phyloP scores from a whole-genome alignment of 2,329 filamentous ascomycete genomes.

The Aureobasidium sp. region DNA sequence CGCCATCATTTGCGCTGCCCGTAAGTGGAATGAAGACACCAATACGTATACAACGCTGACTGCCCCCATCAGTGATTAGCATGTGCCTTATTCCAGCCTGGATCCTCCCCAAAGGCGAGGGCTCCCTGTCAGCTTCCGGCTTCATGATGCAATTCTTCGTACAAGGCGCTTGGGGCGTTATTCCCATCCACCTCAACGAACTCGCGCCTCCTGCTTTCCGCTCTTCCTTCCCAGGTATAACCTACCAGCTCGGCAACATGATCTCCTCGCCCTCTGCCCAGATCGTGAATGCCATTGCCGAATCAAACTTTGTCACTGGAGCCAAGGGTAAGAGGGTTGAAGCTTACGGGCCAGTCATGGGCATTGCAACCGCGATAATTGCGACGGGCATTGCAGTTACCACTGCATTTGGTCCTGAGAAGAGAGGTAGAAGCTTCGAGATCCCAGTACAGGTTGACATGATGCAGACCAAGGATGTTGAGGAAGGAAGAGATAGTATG shows the following conservation, averaged over 20 bases:
- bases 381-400: slow-evolving; percentile 59
- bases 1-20: slow-evolving; percentile 52
- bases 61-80: background rate
- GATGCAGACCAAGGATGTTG: slow-evolving; percentile 13
- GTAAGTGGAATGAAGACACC: slow-evolving; percentile 34
- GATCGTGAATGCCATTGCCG: slow-evolving; percentile 67
- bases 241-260: slow-evolving; percentile 69
- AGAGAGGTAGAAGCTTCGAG: slow-evolving; percentile 62
- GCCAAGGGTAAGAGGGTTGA: slow-evolving; percentile 49
- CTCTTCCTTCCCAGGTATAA: slow-evolving; percentile 60
- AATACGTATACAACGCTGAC: background rate
- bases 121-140: slow-evolving; percentile 51
- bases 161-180: slow-evolving; percentile 52
- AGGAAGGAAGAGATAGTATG: slow-evolving; percentile 12
- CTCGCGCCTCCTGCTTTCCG: slow-evolving; percentile 61
- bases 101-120: slow-evolving; percentile 56
- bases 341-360: slow-evolving; percentile 69
- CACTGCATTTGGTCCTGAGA: slow-evolving; percentile 63
- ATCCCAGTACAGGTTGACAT: slow-evolving; percentile 36
- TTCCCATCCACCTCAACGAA: slow-evolving; percentile 67
- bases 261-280: slow-evolving; percentile 50
- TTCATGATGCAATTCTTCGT: slow-evolving; percentile 65
- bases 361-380: slow-evolving; percentile 67
- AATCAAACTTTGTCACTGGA: slow-evolving; percentile 49
- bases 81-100: slow-evolving; percentile 54